Evolutionary conservation across 345 rosid genomes (phyloP).

Genomic region (Lepidium sativum): DNA sequence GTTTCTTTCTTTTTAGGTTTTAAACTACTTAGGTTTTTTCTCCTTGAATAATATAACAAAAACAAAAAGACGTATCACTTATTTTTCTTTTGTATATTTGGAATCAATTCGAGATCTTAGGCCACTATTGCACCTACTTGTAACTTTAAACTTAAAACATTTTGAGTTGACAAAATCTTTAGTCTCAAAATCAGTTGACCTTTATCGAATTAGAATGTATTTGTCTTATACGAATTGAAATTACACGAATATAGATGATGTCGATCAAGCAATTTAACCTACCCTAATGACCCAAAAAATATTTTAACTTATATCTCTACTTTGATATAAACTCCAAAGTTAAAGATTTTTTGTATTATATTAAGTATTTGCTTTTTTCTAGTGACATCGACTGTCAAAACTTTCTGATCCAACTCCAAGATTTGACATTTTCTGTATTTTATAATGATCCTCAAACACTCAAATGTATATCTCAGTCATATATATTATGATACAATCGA

Average conservation of each 20-base stretch:
- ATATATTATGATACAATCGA: neutral
- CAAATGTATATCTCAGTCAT: neutral
- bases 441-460: neutral
- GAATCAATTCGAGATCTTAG: neutral
- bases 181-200: neutral
- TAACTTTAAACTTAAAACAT: neutral
- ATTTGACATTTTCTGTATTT: slow-evolving; percentile 1
- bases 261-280: neutral
- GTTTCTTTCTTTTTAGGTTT: too few species aligned
- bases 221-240: neutral
- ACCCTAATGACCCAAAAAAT: neutral
- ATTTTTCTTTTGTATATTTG: neutral
- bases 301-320: neutral
- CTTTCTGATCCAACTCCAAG: slow-evolving; percentile 4
- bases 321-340: slow-evolving; percentile 12
- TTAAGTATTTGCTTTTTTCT: neutral
- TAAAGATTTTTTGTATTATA: neutral
- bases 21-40: too few species aligned
- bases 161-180: neutral
- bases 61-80: neutral
- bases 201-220: neutral
- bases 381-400: slow-evolving; percentile 5
- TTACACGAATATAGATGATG: neutral
- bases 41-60: neutral
- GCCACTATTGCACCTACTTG: neutral